Base-by-base conservation (phyloP, 177 flowering plant species). In the Vitis hybrid region DNA sequence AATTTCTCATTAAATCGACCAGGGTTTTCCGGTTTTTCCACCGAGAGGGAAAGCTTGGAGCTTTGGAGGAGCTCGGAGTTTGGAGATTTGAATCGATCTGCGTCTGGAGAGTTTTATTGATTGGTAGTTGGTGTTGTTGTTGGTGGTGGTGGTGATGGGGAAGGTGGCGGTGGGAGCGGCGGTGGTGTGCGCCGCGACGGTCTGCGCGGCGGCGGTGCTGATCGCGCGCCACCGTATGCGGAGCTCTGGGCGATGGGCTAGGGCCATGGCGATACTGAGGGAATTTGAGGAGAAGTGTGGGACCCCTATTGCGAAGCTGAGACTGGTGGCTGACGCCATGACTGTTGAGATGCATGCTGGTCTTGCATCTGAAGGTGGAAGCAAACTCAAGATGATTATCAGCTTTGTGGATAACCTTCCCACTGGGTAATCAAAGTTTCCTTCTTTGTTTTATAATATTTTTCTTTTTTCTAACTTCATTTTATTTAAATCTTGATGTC, bases 261-360 rank as follows among this genome's bases (percentile, higher is more conserved):
- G 78, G 51, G 93, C 85, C 7, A 76, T 81, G 86, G 88, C 83
- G 13, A 91, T 93, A 14, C 60, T 93, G 66, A 85, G 62, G 66
- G 99, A 93, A 70, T 78, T 91, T 8, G 93, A 95, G 74, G 97
- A 88, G 40, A 87, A 86, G 79, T 86, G 87, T 71, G 91, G 71
- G 56, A 82, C 93, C 14, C 90, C 89, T 1, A 74, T 83, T 15
- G 77, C 67, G 56, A 91, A 88, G 80, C 85, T 95, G 15, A 78
- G 83, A 58, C 97, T 82, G 78, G 86, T 95, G 68, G 99, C 97
- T 0, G 97, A 91, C 60, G 99, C 98, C 32, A 87, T 95, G 94
- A 77, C 89, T 7, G 97, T 88, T 8, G 99, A 95, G 87, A 95
- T 95, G 99, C 94, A 87, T 58, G 97, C 98, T 7, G 99, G 99